Percentiles rank a stretch among this genome's conserved stretches.
Evolutionary conservation across 441 rosid species (phyloP).

Genomic region (Iberis amara): DNA sequence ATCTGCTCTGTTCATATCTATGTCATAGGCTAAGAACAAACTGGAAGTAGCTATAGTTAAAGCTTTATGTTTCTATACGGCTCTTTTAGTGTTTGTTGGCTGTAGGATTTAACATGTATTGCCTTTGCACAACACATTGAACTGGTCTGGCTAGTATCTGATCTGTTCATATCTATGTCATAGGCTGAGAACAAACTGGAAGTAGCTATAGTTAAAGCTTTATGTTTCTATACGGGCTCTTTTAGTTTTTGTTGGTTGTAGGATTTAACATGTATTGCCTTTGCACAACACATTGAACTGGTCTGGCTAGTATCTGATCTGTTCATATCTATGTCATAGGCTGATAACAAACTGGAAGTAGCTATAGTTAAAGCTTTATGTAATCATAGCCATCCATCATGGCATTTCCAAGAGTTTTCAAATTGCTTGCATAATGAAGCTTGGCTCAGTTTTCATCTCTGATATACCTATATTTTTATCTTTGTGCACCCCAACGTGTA

Average conservation of each 20-base stretch:
- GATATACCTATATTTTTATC: not conserved
- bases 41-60: constrained; percentile 10
- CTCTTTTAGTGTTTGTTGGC: constrained; percentile 19
- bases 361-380: constrained; percentile 2
- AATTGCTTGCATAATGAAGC: constrained; percentile 10
- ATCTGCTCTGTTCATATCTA: constrained; percentile 7
- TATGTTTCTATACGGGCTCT: not conserved
- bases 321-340: constrained; percentile 8
- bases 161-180: constrained; percentile 9
- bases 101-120: constrained; percentile 18
- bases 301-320: constrained; percentile 14
- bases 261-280: no score
- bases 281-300: constrained; percentile 1
- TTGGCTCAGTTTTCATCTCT: constrained; percentile 3
- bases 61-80: not conserved
- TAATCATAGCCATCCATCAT: not conserved
- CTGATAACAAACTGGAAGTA: constrained; percentile 15
- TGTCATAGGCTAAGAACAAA: constrained; percentile 13
- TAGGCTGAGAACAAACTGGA: constrained; percentile 14
- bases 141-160: constrained; percentile 13
- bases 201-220: constrained; percentile 5
- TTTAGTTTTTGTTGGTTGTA: no score
- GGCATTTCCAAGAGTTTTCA: constrained; percentile 15
- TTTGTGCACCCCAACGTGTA: constrained; percentile 25
- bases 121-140: constrained; percentile 5